Conservation (phyloP, 345 rosid species). For the Rhizophora mangle region DNA sequence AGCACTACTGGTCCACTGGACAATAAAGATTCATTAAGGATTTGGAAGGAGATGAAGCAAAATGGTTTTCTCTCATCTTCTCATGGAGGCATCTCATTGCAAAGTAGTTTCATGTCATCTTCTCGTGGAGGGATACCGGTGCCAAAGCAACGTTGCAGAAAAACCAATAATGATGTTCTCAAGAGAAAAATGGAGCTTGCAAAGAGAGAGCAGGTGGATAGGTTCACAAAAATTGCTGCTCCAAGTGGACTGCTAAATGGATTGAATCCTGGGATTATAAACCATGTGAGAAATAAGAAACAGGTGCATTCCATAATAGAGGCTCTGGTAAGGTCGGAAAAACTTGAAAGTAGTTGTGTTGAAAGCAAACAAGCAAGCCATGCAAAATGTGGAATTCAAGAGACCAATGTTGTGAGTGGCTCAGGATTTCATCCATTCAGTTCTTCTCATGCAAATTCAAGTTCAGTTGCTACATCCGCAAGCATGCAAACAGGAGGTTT, state of each 20-base stretch:
- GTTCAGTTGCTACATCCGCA: conserved; percentile 25
- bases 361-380: conserved; percentile 29
- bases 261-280: conserved; percentile 88
- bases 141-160: conserved; percentile 69
- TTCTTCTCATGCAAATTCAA: conserved; percentile 31
- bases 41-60: conserved; percentile 88
- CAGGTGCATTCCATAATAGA: conserved; percentile 92
- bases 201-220: conserved; percentile 71
- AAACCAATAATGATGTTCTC: conserved; percentile 46
- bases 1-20: conserved; percentile 51
- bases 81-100: conserved; percentile 55
- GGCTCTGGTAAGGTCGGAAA: conserved; percentile 65
- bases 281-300: conserved; percentile 77
- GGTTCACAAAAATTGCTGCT: conserved; percentile 75
- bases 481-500: conserved; percentile 29
- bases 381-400: conserved; percentile 35
- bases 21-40: conserved; percentile 57
- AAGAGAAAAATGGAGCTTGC: conserved; percentile 71
- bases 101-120: conserved; percentile 34
- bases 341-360: conserved; percentile 24
- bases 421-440: conserved; percentile 30
- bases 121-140: conserved; percentile 54
- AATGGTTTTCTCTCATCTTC: conserved; percentile 79
- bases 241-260: conserved; percentile 89
- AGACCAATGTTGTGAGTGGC: conserved; percentile 20